Base-by-base conservation (phyloP, 1,284 basidiomycete genomes). In the Heliocybe sulcata region DNA sequence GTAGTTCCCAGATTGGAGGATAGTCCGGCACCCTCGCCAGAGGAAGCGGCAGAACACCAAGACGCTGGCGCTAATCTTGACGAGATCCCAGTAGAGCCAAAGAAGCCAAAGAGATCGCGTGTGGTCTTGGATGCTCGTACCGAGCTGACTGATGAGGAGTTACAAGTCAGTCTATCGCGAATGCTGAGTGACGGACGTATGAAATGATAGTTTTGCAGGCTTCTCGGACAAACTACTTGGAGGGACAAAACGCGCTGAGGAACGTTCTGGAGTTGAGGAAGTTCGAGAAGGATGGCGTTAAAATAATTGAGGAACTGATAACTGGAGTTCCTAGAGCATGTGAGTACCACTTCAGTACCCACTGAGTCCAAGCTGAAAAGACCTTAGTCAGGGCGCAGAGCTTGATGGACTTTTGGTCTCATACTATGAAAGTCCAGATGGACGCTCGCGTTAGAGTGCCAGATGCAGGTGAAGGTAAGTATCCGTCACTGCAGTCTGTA, bases 121-220 rank as follows among this genome's bases (percentile, higher is more conserved):
- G 53, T 72, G 9, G 60, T 75, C 1, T 56, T 91, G 3, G 90
- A 92, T 66, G 67, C 73, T 4, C 76, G 85, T 57, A 91, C 81
- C 3, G 89, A 92, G 63, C 69, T 92, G 26, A 87, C 87, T 2
- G 87, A 91, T 56, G 84, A 87, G 14, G 88, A 91, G 68, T 69
- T 92, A 38, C 87, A 84, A 73, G 88, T 82, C 50, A 16, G 27
- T 35, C 2, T 38, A 14, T 35, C 27, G 38, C n/a, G 26, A 29
- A 35, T 35, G 11, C 38, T 48, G 22, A 49, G 16, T 55, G n/a
- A 54, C 16, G 23, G 27, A 53, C 48, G 19, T 25, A 31, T 23
- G 55, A 19, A 62, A 19, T 29, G 45, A 48, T 51, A 8, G 47
- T 27, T 54, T 31, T 54, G 33, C 8, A 87, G 87, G 69, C 74